Evolutionary conservation across 2,329 filamentous ascomycete species (phyloP).

Genomic region (Lizonia empirigonia): DNA sequence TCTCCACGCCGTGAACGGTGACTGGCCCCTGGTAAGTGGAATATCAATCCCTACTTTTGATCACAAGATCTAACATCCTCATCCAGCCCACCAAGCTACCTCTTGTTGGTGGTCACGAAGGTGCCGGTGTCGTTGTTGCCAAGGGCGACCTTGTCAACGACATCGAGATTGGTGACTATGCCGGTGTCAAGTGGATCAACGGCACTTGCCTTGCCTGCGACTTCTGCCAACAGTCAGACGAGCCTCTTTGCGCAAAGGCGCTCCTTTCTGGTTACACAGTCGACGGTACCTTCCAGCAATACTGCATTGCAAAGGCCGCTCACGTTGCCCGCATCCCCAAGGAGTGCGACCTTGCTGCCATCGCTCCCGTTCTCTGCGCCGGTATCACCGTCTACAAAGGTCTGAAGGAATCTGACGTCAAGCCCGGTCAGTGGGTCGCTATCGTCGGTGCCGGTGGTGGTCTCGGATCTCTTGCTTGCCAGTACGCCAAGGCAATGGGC

Average conservation of each 20-base stretch:
- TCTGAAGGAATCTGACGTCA: conserved; percentile 79
- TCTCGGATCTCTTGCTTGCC: conserved; percentile 77
- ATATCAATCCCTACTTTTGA: not conserved
- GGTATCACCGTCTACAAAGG: conserved; percentile 91
- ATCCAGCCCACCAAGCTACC: conserved; percentile 71
- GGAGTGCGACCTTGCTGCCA: conserved; percentile 73
- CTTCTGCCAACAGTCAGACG: conserved; percentile 81
- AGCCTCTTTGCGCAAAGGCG: conserved; percentile 79
- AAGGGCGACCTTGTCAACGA: conserved; percentile 77
- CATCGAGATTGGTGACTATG: conserved; percentile 78
- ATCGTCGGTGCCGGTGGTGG: conserved; percentile 88
- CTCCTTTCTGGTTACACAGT: conserved; percentile 88
- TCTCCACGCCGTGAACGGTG: conserved; percentile 79
- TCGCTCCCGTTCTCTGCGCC: conserved; percentile 82
- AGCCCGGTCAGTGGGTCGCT: conserved; percentile 77
- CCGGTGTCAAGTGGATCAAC: conserved; percentile 91
- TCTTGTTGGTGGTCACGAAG: conserved; percentile 78
- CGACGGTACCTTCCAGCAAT: conserved; percentile 92
- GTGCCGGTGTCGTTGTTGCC: conserved; percentile 83
- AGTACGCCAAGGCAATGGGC: conserved; percentile 93
- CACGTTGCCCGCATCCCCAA: conserved; percentile 84
- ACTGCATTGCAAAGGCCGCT: conserved; percentile 82
- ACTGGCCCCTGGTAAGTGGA: conserved; percentile 73
- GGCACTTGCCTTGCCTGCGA: conserved; percentile 81
- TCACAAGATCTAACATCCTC: conserved; percentile 20